phyloP scores from a whole-genome alignment of 1,284 basidiomycete species.

The Apiotrichum gracile region DNA sequence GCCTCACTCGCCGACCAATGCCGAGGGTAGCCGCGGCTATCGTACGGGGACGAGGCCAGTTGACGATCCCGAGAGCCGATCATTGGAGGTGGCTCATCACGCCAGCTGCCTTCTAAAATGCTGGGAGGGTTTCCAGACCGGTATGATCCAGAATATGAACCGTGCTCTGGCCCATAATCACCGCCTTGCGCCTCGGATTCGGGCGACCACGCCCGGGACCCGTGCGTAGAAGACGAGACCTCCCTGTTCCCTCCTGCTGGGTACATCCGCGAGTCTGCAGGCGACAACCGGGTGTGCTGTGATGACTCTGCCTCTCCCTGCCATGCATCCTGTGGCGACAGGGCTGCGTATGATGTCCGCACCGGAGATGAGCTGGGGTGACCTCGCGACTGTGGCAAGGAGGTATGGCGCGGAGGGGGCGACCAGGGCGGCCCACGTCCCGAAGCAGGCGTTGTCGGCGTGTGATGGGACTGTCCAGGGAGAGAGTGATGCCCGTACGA shows the following conservation, averaged over 20 bases:
- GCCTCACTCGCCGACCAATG: constrained; percentile 11
- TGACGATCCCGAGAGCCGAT: neutral
- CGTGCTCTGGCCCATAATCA: neutral
- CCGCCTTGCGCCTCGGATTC: neutral
- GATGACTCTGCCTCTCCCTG: too few relatives aligned
- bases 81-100: neutral
- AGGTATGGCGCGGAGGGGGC: neutral
- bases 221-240: neutral
- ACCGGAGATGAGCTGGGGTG: too few relatives aligned
- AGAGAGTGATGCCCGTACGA: neutral
- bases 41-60: constrained; percentile 1
- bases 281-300: too few relatives aligned
- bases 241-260: too few relatives aligned
- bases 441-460: neutral
- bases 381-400: too few relatives aligned
- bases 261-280: too few relatives aligned
- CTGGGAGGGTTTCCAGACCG: neutral
- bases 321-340: too few relatives aligned
- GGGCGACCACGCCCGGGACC: constrained; percentile 5
- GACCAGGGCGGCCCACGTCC: neutral
- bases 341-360: too few relatives aligned
- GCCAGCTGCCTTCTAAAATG: constrained; percentile 3
- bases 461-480: neutral
- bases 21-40: constrained; percentile 3
- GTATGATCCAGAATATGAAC: too few relatives aligned